Conservation (phyloP, 192 early-diverging fungal genomes). For the Rhizophagus clarus region DNA sequence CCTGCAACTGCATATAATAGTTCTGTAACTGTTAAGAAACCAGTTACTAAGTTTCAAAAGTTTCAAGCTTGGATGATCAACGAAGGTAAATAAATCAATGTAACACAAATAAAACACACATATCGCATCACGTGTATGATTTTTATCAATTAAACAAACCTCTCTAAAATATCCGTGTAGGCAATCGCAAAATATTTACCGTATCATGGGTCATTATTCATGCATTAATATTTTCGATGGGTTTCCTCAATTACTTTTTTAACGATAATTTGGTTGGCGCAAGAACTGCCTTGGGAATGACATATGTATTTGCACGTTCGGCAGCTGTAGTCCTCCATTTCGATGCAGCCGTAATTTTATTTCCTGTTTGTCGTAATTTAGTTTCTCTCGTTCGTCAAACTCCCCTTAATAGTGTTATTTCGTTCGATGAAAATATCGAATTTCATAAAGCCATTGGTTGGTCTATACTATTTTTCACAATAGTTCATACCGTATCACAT, state of each 20-base stretch:
- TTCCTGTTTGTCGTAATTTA: slow-evolving; percentile 83
- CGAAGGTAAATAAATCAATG: slow-evolving; percentile 38
- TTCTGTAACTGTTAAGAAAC: not conserved
- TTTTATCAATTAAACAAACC: slow-evolving; percentile 5
- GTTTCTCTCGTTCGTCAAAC: slow-evolving; percentile 56
- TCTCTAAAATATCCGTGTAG: slow-evolving; percentile 25
- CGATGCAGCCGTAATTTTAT: slow-evolving; percentile 69
- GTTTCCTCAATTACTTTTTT: slow-evolving; percentile 64
- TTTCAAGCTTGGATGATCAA: slow-evolving; percentile 53
- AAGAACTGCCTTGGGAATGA: slow-evolving; percentile 51
- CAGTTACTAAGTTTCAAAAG: slow-evolving; percentile 26
- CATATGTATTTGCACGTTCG: slow-evolving; percentile 60
- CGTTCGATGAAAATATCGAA: slow-evolving; percentile 73
- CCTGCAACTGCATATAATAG: not conserved
- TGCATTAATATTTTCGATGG: slow-evolving; percentile 56
- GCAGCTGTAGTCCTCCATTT: slow-evolving; percentile 73
- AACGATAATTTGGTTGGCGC: slow-evolving; percentile 55
- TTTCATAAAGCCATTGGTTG: slow-evolving; percentile 76
- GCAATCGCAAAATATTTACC: slow-evolving; percentile 45
- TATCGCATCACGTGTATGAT: not conserved
- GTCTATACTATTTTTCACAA: slow-evolving; percentile 63
- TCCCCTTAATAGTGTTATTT: slow-evolving; percentile 61
- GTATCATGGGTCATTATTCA: slow-evolving; percentile 61
- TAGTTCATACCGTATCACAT: slow-evolving; percentile 64
- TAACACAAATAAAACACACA: not conserved